Evolutionary conservation across 331 rosid genomes (phyloP).

Genomic region (Prunus yedoensis): DNA sequence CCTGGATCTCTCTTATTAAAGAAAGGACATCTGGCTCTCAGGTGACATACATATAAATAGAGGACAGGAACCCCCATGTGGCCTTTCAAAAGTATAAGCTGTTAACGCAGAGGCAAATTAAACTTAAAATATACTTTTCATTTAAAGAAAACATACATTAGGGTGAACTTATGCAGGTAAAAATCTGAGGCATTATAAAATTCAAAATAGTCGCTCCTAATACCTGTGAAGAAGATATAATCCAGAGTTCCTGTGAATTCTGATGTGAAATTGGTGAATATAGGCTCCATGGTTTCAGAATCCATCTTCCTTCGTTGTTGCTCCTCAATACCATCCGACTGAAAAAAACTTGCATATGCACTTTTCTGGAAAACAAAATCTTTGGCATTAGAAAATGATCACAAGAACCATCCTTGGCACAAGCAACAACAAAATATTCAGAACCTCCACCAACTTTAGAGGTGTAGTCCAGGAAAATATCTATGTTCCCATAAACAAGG

Average conservation of each 20-base stretch:
- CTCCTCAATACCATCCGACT: conserved; percentile 1
- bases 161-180: neutral
- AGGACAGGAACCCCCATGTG: neutral
- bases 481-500: too few species aligned
- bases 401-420: neutral
- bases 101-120: neutral
- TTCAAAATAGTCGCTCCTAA: neutral
- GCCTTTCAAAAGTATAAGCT: neutral
- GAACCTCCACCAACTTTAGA: neutral
- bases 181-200: neutral
- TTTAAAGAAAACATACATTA: neutral
- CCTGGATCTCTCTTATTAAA: neutral
- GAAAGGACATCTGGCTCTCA: neutral
- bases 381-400: conserved; percentile 9
- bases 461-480: neutral
- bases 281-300: conserved; percentile 18
- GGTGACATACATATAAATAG: neutral
- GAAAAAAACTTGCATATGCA: conserved; percentile 19
- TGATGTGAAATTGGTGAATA: conserved; percentile 10
- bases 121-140: neutral
- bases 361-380: conserved; percentile 25
- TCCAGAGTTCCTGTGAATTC: conserved; percentile 22
- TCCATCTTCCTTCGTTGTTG: conserved; percentile 1
- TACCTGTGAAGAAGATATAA: conserved; percentile 37
- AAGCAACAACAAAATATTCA: neutral